Percentiles rank a stretch among this genome's conserved stretches.
These are phyloP conservation scores for Panicum hallii DNA, from an alignment of 202 grass and related monocot species.

Conservation along the genomic window DNA sequence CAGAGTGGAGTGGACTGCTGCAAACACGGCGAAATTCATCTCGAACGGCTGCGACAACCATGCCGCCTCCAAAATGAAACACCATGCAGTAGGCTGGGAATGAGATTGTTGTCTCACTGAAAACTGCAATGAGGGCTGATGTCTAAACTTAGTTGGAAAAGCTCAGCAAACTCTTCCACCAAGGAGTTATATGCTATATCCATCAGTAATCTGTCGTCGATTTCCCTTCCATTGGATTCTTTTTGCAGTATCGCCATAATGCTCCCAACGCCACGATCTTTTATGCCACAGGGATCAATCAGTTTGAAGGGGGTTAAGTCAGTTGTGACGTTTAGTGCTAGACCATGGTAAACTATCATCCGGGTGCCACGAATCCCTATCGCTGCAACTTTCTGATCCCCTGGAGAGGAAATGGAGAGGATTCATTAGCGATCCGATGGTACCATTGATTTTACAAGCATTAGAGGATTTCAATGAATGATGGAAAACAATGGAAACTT, in stretches of 20 bases:
- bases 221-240: too few species aligned
- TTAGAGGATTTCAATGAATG: neutral
- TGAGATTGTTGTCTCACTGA: neutral
- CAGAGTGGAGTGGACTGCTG: neutral
- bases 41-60: neutral
- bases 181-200: slow-evolving; percentile 18
- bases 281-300: slow-evolving; percentile 72
- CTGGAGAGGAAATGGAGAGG: slow-evolving; percentile 42
- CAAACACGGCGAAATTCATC: neutral
- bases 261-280: too few species aligned
- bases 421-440: neutral
- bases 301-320: slow-evolving; percentile 64
- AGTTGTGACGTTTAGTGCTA: slow-evolving; percentile 73
- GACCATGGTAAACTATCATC: slow-evolving; percentile 80
- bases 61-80: neutral
- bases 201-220: too few species aligned
- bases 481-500: neutral
- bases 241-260: too few species aligned
- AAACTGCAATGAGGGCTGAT: slow-evolving; percentile 19
- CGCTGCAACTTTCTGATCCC: slow-evolving; percentile 84
- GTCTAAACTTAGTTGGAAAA: slow-evolving; percentile 69
- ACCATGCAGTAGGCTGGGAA: neutral
- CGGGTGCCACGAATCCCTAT: slow-evolving; percentile 67
- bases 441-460: neutral
- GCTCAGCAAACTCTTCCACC: slow-evolving; percentile 68